Percentiles rank a stretch among this genome's conserved stretches.
Conservation (phyloP, 1,139 yeast species). For the Protomyces arabidopsidicola region DNA sequence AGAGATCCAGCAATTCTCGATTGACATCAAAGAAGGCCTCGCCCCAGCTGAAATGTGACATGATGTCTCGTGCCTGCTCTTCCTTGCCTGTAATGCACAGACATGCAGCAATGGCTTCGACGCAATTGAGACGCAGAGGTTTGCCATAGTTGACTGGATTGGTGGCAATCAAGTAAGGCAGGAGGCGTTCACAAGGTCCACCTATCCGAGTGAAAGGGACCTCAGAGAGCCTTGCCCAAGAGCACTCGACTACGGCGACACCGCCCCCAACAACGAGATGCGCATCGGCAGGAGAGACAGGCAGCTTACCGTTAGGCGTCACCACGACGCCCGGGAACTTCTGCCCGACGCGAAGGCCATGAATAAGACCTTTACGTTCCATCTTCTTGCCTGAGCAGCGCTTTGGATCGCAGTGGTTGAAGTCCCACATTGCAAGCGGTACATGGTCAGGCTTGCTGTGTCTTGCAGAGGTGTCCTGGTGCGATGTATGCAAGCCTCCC, state of each 20-base stretch:
- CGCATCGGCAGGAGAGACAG: constrained; percentile 83
- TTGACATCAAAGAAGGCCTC: constrained; percentile 76
- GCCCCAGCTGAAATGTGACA: constrained; percentile 91
- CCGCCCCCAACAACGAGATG: constrained; percentile 75
- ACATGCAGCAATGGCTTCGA: constrained; percentile 95
- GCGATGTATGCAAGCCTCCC: not conserved
- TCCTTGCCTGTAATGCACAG: constrained; percentile 87
- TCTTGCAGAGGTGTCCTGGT: not conserved
- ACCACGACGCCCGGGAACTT: constrained; percentile 87
- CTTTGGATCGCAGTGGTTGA: constrained; percentile 97
- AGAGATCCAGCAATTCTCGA: constrained; percentile 66
- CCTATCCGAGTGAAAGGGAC: constrained; percentile 92
- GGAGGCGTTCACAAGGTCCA: constrained; percentile 69
- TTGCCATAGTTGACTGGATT: constrained; percentile 95
- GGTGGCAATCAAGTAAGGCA: constrained; percentile 44
- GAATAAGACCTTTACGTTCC: constrained; percentile 79
- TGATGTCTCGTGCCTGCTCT: constrained; percentile 79
- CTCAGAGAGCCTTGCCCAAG: constrained; percentile 96
- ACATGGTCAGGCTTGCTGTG: not conserved
- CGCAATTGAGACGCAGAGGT: constrained; percentile 95
- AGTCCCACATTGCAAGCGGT: constrained; percentile 48
- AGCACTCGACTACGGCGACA: constrained; percentile 95
- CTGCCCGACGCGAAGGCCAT: constrained; percentile 76
- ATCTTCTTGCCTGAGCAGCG: constrained; percentile 94
- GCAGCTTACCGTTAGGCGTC: constrained; percentile 85